These are phyloP conservation scores for Clavispora vitiphila DNA, from an alignment of 805 yeast genomes.

Conservation along the genomic window DNA sequence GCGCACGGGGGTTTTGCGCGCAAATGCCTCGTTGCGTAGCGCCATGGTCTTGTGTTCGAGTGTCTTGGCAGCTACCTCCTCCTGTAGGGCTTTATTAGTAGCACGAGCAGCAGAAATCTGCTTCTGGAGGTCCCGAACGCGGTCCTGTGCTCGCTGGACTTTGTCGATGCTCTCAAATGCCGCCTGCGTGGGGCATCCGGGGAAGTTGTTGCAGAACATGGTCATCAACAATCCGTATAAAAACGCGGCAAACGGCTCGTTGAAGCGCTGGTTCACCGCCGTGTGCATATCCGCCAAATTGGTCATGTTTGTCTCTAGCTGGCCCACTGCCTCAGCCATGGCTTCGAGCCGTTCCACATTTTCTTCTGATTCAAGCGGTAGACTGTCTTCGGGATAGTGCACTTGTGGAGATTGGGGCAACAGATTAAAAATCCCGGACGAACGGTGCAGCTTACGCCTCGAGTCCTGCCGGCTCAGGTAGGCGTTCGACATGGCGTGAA, in stretches of 20 bases:
- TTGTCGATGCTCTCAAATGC: constrained; percentile 25
- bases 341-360: constrained; percentile 36
- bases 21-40: background rate
- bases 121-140: constrained; percentile 19
- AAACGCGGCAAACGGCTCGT: constrained; percentile 74
- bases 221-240: constrained; percentile 77
- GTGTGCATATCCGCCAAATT: constrained; percentile 57
- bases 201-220: constrained; percentile 83
- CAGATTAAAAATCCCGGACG: constrained; percentile 18
- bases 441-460: constrained; percentile 20
- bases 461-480: constrained; percentile 1
- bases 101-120: constrained; percentile 16
- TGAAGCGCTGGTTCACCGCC: constrained; percentile 53
- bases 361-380: constrained; percentile 39
- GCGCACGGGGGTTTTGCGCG: background rate
- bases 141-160: constrained; percentile 9
- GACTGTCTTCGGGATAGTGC: constrained; percentile 39
- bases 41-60: background rate
- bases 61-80: background rate
- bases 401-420: constrained; percentile 38
- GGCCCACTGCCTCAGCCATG: constrained; percentile 41
- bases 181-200: constrained; percentile 33
- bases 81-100: constrained; percentile 14
- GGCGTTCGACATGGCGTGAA: background rate
- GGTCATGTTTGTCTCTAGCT: constrained; percentile 55